Evolutionary conservation across 2,329 filamentous ascomycete species (phyloP), one percentile per base, ranked within the genome.

Genomic region (Ophiosphaerella herpotricha): DNA sequence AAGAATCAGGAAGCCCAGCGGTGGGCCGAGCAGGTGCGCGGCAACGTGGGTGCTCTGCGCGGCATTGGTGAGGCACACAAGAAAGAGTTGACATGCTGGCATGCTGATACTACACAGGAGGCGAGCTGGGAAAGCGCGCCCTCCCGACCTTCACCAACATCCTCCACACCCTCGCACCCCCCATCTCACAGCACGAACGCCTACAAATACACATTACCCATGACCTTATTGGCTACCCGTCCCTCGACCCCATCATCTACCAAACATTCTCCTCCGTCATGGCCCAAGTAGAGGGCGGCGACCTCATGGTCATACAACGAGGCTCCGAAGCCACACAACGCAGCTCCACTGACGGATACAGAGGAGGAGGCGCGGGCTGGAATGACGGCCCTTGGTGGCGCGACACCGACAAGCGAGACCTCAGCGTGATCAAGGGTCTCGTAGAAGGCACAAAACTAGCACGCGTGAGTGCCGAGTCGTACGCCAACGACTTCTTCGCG

Each of bases 281-380:
- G 94, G 85, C 91, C n/a, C 94, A 99, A 77, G 94, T 99, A 39
- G 94, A 99, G 76, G 94, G 94, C 58, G 94, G 94, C 47, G 94
- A 97, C 66, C 81, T 99, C 14, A 82, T 97, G 46, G 94, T 99
- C 47, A 86, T 97, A 53, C 94, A 99, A 76, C 89, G 92, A 33
- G 94, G 94, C 16, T 89, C 91, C 54, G 94, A 97, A 75, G 90
- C 87, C 41, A 84, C 86, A 39, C 85, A 85, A 26, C 86, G 86
- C 39, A 84, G 82, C 36, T 85, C 85, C 2, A 80, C 88, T 40
- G 80, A 79, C 50, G 81, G 81, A 34, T 82, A 81, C 63, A 75
- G 75, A 35, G 74, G 81, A 23, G 83, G 85, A 8, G 77, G 79
- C 24, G 80, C 82, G 33, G 88, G 89, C 54, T 99, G 94, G 92